These are phyloP conservation scores for Soucietia sequanensis DNA, from an alignment of 805 yeast genomes.

Conservation along the genomic window DNA sequence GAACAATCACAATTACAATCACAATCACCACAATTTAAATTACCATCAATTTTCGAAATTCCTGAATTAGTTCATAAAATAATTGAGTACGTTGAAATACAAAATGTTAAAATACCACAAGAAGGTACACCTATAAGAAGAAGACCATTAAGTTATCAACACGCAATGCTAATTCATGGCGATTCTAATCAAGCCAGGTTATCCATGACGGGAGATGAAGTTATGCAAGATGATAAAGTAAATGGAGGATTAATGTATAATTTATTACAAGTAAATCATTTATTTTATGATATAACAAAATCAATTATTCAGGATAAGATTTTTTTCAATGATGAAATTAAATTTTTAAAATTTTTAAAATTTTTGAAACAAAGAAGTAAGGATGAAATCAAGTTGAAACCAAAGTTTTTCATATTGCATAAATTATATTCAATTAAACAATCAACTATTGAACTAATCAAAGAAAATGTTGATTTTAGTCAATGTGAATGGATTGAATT, in stretches of 20 bases:
- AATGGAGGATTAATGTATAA: conserved; percentile 40
- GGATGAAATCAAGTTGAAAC: conserved; percentile 21
- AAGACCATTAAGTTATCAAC: conserved; percentile 65
- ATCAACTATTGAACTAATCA: conserved; percentile 48
- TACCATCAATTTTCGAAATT: conserved; percentile 56
- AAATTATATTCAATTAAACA: conserved; percentile 59
- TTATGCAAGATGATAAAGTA: conserved; percentile 6
- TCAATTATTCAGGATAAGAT: conserved; percentile 56
- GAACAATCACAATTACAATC: too few species aligned
- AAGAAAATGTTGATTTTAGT: conserved; percentile 41
- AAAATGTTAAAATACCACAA: conserved; percentile 51
- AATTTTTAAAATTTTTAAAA: conserved; percentile 38
- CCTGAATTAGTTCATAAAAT: conserved; percentile 75
- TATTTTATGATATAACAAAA: conserved; percentile 59
- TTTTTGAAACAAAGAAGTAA: conserved; percentile 11
- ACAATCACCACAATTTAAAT: too few species aligned
- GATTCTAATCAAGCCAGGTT: conserved; percentile 45
- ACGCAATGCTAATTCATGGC: conserved; percentile 66
- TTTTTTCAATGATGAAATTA: conserved; percentile 49
- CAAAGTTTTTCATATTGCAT: conserved; percentile 59
- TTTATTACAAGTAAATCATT: conserved; percentile 67
- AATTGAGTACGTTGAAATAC: conserved; percentile 57
- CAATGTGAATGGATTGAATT: conserved; percentile 69
- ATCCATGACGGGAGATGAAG: conserved; percentile 37
- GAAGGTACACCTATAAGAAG: conserved; percentile 62